Evolutionary conservation across 2,329 filamentous ascomycete genomes (phyloP), one percentile per base, ranked within the genome.

Genomic region (Ophiocordyceps camponoti-leonardi): DNA sequence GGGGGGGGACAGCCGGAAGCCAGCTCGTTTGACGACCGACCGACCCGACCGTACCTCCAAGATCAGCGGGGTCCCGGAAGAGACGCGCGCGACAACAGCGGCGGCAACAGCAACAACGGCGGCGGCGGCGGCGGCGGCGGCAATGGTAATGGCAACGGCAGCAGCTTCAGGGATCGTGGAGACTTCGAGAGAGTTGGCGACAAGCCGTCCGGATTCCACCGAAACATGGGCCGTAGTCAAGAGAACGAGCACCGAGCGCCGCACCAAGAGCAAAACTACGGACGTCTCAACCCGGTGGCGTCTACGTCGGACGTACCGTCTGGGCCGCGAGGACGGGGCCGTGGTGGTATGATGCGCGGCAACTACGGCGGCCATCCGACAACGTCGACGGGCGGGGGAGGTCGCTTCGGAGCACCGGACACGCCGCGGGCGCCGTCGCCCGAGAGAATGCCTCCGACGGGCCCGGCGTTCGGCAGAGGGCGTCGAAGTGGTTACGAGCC

Each of bases 221-320:
- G 61, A 53, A 39, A 63, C 43, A 48, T 54, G 26, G 47, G 52
- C 11, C 58, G 58, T 5, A 65, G 65, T 37, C 56, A 59, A 2
- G 75, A 79, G 28, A 52, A 62, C 3, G 72, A 77, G 42, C 68
- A 74, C 51, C 69, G 49, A 10, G 65, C 63, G 46, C 65, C 63
- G 46, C 69, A 73, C 49, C 71, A 77, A 50, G 77, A 81, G 56
- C 72, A 73, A 16, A 77, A 73, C 46, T 80, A 80, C 52, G 77
- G 77, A 26, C 73, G 77, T 2, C 64, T 81, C 43, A 79, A 75
- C 49, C 62, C 70, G 2, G 67, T 71, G 44, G 64, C 68, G 43
- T 64, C 66, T 22, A 58, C 66, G 30, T 53, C 67, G 58, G 58
- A 64, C 23, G 67, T 72, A 39, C 75, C 75, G 4, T 70, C 71